Base-by-base conservation (phyloP, 176 grass and related monocot genomes). In the Oryza meridionalis region DNA sequence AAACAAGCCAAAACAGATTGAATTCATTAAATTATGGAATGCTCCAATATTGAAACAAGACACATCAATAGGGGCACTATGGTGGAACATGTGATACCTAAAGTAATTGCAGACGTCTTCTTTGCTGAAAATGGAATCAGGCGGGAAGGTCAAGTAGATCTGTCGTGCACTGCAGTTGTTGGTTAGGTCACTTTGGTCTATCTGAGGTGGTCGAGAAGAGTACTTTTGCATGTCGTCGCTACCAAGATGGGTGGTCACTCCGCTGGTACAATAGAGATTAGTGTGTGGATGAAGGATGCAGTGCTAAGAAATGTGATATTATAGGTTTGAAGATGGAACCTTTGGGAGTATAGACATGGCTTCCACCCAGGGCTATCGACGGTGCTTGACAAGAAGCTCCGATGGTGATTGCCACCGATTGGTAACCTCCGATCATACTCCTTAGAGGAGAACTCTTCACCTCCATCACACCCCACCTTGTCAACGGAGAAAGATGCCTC, bases 121-220 rank as follows among this genome's bases (percentile, higher is more conserved):
- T 81, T 94, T 90, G 46, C 69, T 92, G 79, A 97, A 97, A 62
- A 90, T 92, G 83, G 91, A 94, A 76, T 97, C 92, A 4, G 94
- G 90, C 2, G 94, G 92, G 73, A 97, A 97, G 43, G 94, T 97
- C 4, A 97, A 85, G 77, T 97, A 97, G 84, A 97, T 97, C 87
- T 97, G 94, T 25, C 91, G 83, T 61, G 91, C 87, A 2, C 70
- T 83, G 1, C 83, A 91, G 81, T 84, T 90, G 59, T 78, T 35
- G 51, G 86, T 81, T 40, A 88, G 83, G 72, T 92, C 90, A 25
- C 78, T 82, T 64, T 83, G 89, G 69, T 94, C 88, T 69, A 94
- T 72, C 16, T 85, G 82, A 7, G 91, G 89, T 5, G 91, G 88
- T 4, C 84, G 91, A 31, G 45, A 79, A 67, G 83, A 51, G 83